These are phyloP conservation scores for Fusarium sp. DNA, from an alignment of 2,329 filamentous ascomycete species.

Conservation along the genomic window DNA sequence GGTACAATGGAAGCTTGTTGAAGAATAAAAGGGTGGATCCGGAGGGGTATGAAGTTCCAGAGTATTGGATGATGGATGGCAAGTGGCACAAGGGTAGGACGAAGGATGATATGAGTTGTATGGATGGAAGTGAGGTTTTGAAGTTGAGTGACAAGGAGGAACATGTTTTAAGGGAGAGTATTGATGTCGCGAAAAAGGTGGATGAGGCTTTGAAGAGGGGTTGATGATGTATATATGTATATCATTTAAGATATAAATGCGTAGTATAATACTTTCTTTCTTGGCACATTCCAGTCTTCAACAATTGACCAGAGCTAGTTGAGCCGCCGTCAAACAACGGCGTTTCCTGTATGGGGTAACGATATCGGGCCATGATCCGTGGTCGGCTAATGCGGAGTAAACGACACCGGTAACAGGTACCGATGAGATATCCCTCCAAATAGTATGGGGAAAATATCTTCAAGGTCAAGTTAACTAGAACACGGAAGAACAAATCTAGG, in stretches of 20 bases:
- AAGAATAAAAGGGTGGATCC: slow-evolving; percentile 51
- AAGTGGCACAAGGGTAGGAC: slow-evolving; percentile 49
- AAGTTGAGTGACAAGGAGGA: neutral
- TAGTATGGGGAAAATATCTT: neutral
- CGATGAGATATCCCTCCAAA: neutral
- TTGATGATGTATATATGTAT: neutral
- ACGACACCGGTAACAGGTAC: neutral
- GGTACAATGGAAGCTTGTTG: slow-evolving; percentile 56
- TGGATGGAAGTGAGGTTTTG: slow-evolving; percentile 39
- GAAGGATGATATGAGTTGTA: slow-evolving; percentile 53
- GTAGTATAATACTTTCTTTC: neutral
- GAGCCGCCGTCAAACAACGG: neutral
- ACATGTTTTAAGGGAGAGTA: slow-evolving; percentile 9
- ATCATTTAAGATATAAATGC: neutral
- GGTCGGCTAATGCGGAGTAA: neutral
- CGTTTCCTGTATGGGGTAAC: neutral
- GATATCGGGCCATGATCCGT: neutral
- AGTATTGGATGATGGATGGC: slow-evolving; percentile 54
- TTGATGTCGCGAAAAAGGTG: slow-evolving; percentile 18
- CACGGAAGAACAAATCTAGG: neutral
- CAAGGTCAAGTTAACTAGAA: too few species aligned
- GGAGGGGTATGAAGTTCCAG: slow-evolving; percentile 48
- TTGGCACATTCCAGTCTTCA: neutral
- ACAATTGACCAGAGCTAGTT: neutral
- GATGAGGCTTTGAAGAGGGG: neutral